Percentiles rank a stretch among this genome's conserved stretches.
phyloP scores from a whole-genome alignment of 192 early-diverging fungal species.

The Thoreauomyces humboldtii region DNA sequence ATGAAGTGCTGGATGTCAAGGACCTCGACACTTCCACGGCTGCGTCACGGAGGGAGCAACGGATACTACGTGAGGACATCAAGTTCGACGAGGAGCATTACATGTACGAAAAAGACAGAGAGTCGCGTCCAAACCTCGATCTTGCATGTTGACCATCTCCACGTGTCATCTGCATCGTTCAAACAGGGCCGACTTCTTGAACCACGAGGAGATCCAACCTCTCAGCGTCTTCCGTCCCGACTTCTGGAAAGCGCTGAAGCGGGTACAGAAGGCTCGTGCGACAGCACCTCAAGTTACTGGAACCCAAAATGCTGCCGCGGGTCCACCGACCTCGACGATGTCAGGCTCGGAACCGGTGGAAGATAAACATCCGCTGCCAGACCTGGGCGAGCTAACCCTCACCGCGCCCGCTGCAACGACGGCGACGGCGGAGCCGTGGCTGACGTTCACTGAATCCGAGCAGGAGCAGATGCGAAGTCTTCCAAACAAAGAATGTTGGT shows the following conservation, averaged over 20 bases:
- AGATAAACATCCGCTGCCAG: conserved; percentile 10
- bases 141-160: neutral
- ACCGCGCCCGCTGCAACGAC: neutral
- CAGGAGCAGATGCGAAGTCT: conserved; percentile 69
- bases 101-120: too few species aligned
- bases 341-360: too few species aligned
- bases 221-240: conserved; percentile 72
- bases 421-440: conserved; percentile 19
- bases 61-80: conserved; percentile 69
- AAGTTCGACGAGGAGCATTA: conserved; percentile 95
- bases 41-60: conserved; percentile 51
- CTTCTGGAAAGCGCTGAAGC: conserved; percentile 60
- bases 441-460: conserved; percentile 70
- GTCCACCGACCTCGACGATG: too few species aligned
- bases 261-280: conserved; percentile 55
- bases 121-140: neutral
- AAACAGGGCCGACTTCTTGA: conserved; percentile 71
- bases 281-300: too few species aligned
- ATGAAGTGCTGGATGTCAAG: conserved; percentile 50
- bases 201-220: conserved; percentile 70
- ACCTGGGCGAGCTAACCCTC: neutral
- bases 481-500: conserved; percentile 76
- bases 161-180: neutral
- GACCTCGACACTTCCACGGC: conserved; percentile 49
- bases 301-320: too few species aligned